phyloP scores from a whole-genome alignment of 495 filamentous ascomycete genomes.

The Tuber calosporum region DNA sequence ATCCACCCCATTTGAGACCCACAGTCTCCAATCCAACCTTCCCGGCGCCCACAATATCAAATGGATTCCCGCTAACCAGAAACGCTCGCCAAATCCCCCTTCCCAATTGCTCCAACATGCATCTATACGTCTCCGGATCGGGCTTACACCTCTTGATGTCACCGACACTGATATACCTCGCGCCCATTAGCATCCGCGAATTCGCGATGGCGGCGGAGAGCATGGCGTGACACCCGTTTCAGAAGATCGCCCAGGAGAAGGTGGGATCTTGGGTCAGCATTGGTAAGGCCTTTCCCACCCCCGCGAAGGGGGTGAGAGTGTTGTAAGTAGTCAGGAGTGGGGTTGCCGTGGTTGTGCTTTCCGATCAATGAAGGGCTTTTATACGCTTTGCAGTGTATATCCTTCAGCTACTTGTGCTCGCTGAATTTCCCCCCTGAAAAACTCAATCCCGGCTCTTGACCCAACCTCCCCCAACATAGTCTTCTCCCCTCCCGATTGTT shows the following conservation, averaged over 20 bases:
- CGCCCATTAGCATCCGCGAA: slow-evolving; percentile 47
- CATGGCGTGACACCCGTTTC: slow-evolving; percentile 64
- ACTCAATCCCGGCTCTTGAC: not conserved
- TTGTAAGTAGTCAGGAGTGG: slow-evolving; percentile 61
- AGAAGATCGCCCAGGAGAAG: slow-evolving; percentile 48
- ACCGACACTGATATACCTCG: slow-evolving; percentile 56
- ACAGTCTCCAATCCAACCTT: slow-evolving; percentile 54
- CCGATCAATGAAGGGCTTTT: not conserved
- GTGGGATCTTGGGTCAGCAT: not conserved
- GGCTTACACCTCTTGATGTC: slow-evolving; percentile 61
- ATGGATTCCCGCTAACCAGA: slow-evolving; percentile 72
- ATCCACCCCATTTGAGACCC: slow-evolving; percentile 52
- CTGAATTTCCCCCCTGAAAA: not conserved
- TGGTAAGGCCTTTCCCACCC: slow-evolving; percentile 44
- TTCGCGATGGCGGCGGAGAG: slow-evolving; percentile 54
- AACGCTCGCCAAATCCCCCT: slow-evolving; percentile 51
- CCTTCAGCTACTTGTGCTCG: not conserved
- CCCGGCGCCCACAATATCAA: slow-evolving; percentile 62
- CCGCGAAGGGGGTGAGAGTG: slow-evolving; percentile 60
- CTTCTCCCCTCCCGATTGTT: not conserved
- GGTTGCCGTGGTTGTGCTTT: not conserved
- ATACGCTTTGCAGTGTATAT: not conserved
- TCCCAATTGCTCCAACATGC: slow-evolving; percentile 52
- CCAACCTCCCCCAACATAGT: not conserved
- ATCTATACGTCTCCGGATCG: slow-evolving; percentile 55